Evolutionary conservation across 495 filamentous ascomycete species (phyloP).

Genomic region (Penicillium cosmopolitanum): DNA sequence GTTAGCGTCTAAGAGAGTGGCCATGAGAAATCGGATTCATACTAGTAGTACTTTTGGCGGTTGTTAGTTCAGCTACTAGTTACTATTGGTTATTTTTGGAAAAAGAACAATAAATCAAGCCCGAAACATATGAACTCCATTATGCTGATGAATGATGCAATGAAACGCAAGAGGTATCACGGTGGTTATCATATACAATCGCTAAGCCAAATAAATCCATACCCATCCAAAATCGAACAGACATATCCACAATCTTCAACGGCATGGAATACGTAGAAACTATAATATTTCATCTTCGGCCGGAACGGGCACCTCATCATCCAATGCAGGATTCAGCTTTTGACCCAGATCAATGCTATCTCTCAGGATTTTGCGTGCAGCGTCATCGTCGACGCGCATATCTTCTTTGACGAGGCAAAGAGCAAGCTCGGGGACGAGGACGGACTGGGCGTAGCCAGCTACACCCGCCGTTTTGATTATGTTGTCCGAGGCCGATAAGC

Average conservation of each 20-base stretch:
- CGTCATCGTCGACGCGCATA: constrained; percentile 66
- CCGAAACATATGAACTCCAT: too few relatives aligned
- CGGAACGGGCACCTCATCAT: constrained; percentile 58
- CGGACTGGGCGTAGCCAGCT: constrained; percentile 77
- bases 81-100: not conserved
- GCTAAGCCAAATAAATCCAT: constrained; percentile 16
- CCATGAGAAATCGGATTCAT: not conserved
- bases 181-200: constrained; percentile 16
- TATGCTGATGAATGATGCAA: not conserved
- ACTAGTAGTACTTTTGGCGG: not conserved
- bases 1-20: constrained; percentile 2
- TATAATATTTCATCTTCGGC: constrained; percentile 2
- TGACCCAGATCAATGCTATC: constrained; percentile 81
- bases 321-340: constrained; percentile 66
- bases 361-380: constrained; percentile 68
- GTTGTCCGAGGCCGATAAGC: constrained; percentile 65
- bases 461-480: constrained; percentile 72
- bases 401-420: constrained; percentile 82
- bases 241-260: not conserved
- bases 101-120: too few relatives aligned
- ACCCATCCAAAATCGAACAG: not conserved
- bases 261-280: not conserved
- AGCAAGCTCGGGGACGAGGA: constrained; percentile 85
- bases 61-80: not conserved
- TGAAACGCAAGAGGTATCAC: constrained; percentile 12